Evolutionary conservation across 176 grass and related monocot species (phyloP).

Genomic region (Aegilops speltoides): DNA sequence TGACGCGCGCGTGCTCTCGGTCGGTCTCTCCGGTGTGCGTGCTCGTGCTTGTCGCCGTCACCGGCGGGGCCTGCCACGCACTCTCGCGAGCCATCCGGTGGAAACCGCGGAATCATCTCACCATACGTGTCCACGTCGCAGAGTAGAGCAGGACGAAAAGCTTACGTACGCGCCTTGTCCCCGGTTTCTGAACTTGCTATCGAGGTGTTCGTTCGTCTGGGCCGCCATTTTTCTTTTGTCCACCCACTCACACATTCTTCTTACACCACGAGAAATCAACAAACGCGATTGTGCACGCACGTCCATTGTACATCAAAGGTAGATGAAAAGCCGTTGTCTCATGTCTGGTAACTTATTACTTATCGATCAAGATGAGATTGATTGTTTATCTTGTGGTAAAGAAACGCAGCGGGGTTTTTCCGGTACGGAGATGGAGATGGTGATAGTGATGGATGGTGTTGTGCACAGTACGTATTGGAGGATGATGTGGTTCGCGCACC

Average conservation of each 20-base stretch:
- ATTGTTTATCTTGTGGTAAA: not conserved
- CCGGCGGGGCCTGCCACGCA: constrained; percentile 2
- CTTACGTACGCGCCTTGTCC: not conserved
- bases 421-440: not conserved
- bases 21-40: not conserved
- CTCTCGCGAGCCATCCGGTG: not conserved
- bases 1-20: not conserved
- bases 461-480: too few species aligned
- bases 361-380: not conserved
- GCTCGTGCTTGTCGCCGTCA: constrained; percentile 18
- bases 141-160: not conserved
- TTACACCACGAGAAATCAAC: not conserved
- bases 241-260: not conserved
- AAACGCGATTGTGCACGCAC: not conserved
- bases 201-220: constrained; percentile 5
- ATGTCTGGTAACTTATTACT: not conserved
- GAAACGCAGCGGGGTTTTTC: not conserved
- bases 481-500: constrained; percentile 33
- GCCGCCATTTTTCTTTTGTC: not conserved
- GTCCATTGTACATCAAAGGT: not conserved
- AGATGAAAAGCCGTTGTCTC: not conserved
- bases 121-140: not conserved
- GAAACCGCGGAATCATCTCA: not conserved
- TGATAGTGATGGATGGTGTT: too few species aligned
- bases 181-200: not conserved